Conservation (phyloP, 2,329 filamentous ascomycete species). For the Pyrenochaeta sp. region DNA sequence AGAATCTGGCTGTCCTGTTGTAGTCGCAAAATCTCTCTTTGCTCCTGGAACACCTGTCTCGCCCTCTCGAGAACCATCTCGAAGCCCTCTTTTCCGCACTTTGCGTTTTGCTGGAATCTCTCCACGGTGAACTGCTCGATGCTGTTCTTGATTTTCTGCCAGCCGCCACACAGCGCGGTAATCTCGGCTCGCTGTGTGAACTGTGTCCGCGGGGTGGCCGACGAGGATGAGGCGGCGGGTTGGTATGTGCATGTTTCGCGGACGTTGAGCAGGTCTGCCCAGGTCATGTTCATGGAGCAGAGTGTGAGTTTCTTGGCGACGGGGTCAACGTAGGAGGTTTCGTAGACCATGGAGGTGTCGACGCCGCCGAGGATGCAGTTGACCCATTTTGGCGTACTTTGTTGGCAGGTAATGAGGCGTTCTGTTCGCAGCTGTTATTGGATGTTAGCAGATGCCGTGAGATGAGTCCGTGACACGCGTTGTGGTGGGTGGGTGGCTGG, state of each 20-base stretch:
- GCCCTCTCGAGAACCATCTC: slow-evolving; percentile 95
- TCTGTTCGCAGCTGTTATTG: slow-evolving; percentile 71
- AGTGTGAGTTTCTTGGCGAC: slow-evolving; percentile 87
- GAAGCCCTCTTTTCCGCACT: slow-evolving; percentile 91
- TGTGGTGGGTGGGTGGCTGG: neutral
- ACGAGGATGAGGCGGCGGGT: slow-evolving; percentile 58
- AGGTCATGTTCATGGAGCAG: slow-evolving; percentile 95
- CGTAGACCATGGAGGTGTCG: slow-evolving; percentile 88
- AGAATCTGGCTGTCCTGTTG: slow-evolving; percentile 51
- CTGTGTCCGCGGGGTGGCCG: slow-evolving; percentile 69
- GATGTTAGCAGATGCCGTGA: slow-evolving; percentile 13
- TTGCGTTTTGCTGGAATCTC: slow-evolving; percentile 89
- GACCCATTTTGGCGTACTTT: slow-evolving; percentile 81
- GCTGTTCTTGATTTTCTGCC: slow-evolving; percentile 95
- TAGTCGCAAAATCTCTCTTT: slow-evolving; percentile 69
- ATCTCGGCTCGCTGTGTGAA: slow-evolving; percentile 93
- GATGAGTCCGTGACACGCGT: slow-evolving; percentile 4
- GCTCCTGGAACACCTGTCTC: slow-evolving; percentile 87
- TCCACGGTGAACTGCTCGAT: slow-evolving; percentile 93
- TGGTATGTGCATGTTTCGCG: slow-evolving; percentile 92
- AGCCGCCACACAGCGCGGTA: slow-evolving; percentile 92
- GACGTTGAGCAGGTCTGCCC: slow-evolving; percentile 87
- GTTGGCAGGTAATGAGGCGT: slow-evolving; percentile 70
- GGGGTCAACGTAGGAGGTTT: slow-evolving; percentile 94
- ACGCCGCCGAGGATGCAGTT: slow-evolving; percentile 79